A percentile compares a stretch with the other conserved stretches of the same genome.
These are phyloP conservation scores for Monosporascus sp. DNA, from an alignment of 2,329 filamentous ascomycete genomes.

Conservation along the genomic window DNA sequence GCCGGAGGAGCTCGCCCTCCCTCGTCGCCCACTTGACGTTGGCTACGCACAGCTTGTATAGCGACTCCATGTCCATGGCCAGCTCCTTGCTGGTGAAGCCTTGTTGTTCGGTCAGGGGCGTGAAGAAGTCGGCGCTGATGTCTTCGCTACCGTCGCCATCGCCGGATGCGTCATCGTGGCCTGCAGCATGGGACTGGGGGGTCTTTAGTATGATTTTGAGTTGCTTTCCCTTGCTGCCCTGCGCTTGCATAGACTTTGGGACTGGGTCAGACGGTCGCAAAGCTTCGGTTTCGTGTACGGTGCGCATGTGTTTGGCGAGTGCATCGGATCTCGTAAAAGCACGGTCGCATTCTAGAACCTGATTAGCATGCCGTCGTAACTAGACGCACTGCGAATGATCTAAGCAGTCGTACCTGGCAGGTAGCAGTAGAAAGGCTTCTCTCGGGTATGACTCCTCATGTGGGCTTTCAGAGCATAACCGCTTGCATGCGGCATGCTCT, in stretches of 20 bases:
- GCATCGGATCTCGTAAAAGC: constrained; percentile 95
- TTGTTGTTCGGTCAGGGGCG: constrained; percentile 48
- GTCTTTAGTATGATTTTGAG: constrained; percentile 61
- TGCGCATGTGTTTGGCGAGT: constrained; percentile 96
- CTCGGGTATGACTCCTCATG: constrained; percentile 94
- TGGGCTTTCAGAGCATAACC: constrained; percentile 95
- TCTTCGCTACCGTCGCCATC: constrained; percentile 51
- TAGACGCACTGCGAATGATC: neutral
- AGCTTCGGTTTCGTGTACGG: constrained; percentile 94
- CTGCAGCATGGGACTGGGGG: constrained; percentile 50
- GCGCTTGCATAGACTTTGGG: constrained; percentile 59
- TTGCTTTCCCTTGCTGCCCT: constrained; percentile 41
- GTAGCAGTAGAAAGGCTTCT: constrained; percentile 97
- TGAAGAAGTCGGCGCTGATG: constrained; percentile 53
- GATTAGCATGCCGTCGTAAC: neutral
- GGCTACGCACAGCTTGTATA: constrained; percentile 62
- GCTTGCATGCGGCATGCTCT: constrained; percentile 87
- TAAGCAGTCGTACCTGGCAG: constrained; percentile 64
- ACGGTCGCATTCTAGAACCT: constrained; percentile 77
- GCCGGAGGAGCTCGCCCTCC: constrained; percentile 57
- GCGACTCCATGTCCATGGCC: constrained; percentile 49
- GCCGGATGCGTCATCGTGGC: constrained; percentile 48
- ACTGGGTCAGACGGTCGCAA: constrained; percentile 74
- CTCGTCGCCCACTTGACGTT: constrained; percentile 69
- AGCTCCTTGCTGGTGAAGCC: constrained; percentile 64